Evolutionary conservation across 805 yeast genomes (phyloP).

Genomic region (Saccharomycopsis sp.): DNA sequence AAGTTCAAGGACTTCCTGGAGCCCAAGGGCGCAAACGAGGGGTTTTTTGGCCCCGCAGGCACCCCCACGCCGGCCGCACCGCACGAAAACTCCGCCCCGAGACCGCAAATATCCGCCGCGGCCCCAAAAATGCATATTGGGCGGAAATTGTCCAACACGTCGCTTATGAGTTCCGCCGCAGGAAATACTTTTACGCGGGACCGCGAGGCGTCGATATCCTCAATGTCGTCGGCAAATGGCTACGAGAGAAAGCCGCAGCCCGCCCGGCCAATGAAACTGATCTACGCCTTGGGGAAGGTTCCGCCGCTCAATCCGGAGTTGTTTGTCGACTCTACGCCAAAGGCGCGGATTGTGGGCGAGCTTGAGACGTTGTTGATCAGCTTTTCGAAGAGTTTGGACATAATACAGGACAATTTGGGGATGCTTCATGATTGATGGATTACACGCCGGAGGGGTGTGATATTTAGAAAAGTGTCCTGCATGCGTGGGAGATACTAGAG

Average conservation of each 20-base stretch:
- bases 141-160: not conserved
- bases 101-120: not conserved
- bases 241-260: not conserved
- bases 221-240: constrained; percentile 5
- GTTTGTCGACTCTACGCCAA: constrained; percentile 33
- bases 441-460: no score
- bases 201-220: constrained; percentile 10
- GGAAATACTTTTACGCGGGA: constrained; percentile 8
- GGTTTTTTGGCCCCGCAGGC: not conserved
- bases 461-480: no score
- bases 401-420: constrained; percentile 21
- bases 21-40: constrained; percentile 17
- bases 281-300: constrained; percentile 10
- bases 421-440: constrained; percentile 8
- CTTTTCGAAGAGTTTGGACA: constrained; percentile 23
- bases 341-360: constrained; percentile 27
- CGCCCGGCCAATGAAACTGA: not conserved
- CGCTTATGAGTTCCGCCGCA: not conserved
- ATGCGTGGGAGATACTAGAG: no score
- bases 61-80: not conserved
- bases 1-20: constrained; percentile 8
- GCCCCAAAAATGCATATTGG: not conserved
- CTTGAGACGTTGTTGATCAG: constrained; percentile 27
- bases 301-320: constrained; percentile 31
- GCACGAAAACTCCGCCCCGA: no score